These are phyloP conservation scores for Vitis hybrid DNA, from an alignment of 177 flowering plant genomes.

Conservation along the genomic window DNA sequence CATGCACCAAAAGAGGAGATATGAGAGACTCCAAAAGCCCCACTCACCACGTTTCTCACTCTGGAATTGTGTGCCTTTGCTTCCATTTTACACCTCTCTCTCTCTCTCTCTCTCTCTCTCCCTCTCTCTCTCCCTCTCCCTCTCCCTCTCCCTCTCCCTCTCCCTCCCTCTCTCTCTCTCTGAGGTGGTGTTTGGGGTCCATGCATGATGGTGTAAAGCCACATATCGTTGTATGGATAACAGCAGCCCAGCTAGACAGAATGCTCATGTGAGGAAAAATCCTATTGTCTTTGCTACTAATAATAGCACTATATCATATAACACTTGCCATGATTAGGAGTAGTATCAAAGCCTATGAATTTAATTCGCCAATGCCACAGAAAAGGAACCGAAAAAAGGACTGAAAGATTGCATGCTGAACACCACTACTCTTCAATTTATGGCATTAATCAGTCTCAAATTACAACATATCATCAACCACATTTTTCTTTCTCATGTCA, in stretches of 20 bases:
- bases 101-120: conserved; percentile 1
- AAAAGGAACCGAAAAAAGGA: conserved; percentile 1
- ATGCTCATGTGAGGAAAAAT: conserved; percentile 19
- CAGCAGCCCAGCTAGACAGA: conserved; percentile 14
- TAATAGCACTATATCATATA: conserved; percentile 18
- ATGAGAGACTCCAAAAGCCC: conserved; percentile 9
- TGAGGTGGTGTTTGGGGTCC: conserved; percentile 8
- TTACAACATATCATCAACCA: too few species aligned
- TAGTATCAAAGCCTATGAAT: conserved; percentile 17
- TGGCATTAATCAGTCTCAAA: too few species aligned
- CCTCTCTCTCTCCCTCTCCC: neutral
- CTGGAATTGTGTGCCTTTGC: conserved; percentile 36
- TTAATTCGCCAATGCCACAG: conserved; percentile 16
- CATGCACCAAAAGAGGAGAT: conserved; percentile 36
- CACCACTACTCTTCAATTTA: too few species aligned
- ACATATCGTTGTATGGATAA: conserved; percentile 6
- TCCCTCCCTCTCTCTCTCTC: too few species aligned
- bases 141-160: neutral
- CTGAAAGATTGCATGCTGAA: too few species aligned
- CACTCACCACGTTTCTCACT: conserved; percentile 30
- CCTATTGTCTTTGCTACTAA: conserved; percentile 17
- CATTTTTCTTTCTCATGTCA: too few species aligned
- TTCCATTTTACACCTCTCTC: conserved; percentile 39
- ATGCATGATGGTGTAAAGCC: conserved; percentile 29
- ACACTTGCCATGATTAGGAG: conserved; percentile 25